Base-by-base conservation (phyloP, 345 rosid genomes). In the Eutrema heterophyllum region DNA sequence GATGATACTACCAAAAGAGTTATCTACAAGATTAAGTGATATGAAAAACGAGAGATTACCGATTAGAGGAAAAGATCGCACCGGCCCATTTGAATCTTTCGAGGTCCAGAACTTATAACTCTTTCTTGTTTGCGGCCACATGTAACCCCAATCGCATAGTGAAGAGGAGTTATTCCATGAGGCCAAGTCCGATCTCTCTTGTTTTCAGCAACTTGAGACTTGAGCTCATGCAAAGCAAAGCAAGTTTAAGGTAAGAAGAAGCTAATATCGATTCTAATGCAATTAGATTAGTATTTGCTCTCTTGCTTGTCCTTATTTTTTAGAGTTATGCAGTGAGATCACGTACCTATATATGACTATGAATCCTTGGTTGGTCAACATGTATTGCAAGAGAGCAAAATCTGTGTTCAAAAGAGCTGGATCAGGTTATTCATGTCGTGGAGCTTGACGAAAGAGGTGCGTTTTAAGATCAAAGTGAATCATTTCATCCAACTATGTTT, bases 361-460 rank as follows among this genome's bases (percentile, higher is more conserved):
- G 35, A 49, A 13, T 49, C 13, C 5, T 41, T 52, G 41, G 33
- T 55, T 30, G 16, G 50, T 74, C 26, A 73, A 80, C 83, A 94
- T 96, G 75, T 91, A 85, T 66, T 94, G 96, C 86, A 84, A 64
- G 77, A 88, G 64, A 82, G 96, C 96, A 5, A 94, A 94, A 78
- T 82, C 86, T 77, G 90, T 91, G 33, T 91, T 94, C 85, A 82
- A 81, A n/a, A 56, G 93, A 91, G 82, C 78, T 94, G 78, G 79
- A 88, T 64, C 81, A 83, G 74, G 78, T 57, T 59, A 95, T 96
- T 4, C 69, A 84, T 79, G 90, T 94, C 62, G 82, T 94, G 7
- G 97, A 94, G 87, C 92, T 94, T 68, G 89, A 94, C 64, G 81
- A 89, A 68, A 90, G 91, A 88, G 95, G 98, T 93, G 57, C 50